phyloP scores from a whole-genome alignment of 202 grass and related monocot species.

The Dendrocalamus latiflorus region DNA sequence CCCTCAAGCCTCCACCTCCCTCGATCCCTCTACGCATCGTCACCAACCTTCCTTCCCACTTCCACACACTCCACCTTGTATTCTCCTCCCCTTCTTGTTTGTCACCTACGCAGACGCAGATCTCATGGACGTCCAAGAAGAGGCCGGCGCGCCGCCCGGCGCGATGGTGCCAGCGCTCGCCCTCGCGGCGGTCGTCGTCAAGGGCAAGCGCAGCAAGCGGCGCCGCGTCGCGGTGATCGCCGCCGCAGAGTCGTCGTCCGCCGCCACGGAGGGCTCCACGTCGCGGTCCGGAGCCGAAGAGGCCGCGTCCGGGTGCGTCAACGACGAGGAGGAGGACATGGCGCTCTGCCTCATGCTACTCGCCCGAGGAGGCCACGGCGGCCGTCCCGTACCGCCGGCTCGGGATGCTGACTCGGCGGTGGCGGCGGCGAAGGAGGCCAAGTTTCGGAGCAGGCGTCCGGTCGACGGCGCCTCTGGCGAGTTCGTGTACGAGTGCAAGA shows the following conservation, averaged over 20 bases:
- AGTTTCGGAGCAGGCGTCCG: slow-evolving; percentile 33
- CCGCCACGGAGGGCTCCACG: neutral
- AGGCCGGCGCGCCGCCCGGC: neutral
- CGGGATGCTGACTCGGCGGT: neutral
- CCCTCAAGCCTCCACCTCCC: too few species aligned
- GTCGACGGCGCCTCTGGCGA: slow-evolving; percentile 19
- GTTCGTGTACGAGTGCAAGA: slow-evolving; percentile 66
- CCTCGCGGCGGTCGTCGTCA: slow-evolving; percentile 10
- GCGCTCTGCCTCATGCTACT: slow-evolving; percentile 64
- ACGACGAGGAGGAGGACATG: slow-evolving; percentile 69
- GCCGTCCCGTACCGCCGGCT: neutral
- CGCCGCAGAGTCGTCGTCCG: neutral
- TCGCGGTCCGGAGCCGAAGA: slow-evolving; percentile 5
- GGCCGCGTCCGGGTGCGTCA: slow-evolving; percentile 19
- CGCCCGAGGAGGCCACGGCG: neutral
- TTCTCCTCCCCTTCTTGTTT: too few species aligned
- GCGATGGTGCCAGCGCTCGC: neutral
- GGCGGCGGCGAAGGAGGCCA: neutral
- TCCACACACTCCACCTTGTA: too few species aligned
- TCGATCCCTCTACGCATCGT: too few species aligned
- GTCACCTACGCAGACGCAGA: too few species aligned
- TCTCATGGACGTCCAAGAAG: too few species aligned
- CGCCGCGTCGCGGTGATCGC: slow-evolving; percentile 11
- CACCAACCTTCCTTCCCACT: too few species aligned
- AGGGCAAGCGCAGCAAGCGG: slow-evolving; percentile 51